Conservation (phyloP, 805 yeast species). For the Wickerhamomyces queroliae region DNA sequence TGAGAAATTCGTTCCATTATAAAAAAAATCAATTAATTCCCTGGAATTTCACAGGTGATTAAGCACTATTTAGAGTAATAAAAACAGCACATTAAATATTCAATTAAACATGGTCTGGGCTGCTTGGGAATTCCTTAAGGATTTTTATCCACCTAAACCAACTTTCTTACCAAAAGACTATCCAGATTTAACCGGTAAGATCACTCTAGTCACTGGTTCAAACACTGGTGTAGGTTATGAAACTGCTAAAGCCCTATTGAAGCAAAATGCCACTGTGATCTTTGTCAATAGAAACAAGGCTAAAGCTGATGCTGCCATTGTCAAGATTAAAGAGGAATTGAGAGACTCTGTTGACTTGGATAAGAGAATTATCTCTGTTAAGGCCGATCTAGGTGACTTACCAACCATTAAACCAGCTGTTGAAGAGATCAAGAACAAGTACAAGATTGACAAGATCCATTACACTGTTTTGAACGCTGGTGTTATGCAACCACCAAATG, state of each 20-base stretch:
- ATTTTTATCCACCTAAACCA: conserved; percentile 18
- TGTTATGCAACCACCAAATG: conserved; percentile 33
- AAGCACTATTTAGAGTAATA: too few species aligned
- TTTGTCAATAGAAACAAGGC: conserved; percentile 29
- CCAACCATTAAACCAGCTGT: conserved; percentile 33
- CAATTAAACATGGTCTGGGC: too few species aligned
- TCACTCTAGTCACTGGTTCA: conserved; percentile 27
- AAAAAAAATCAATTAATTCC: too few species aligned
- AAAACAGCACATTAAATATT: too few species aligned
- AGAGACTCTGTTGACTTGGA: conserved; percentile 15
- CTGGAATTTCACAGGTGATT: too few species aligned
- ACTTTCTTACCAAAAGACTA: conserved; percentile 23
- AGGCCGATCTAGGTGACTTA: conserved; percentile 35
- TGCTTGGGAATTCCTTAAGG: too few species aligned
- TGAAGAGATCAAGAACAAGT: conserved; percentile 18
- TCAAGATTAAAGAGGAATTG: conserved; percentile 19
- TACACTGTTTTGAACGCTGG: conserved; percentile 40
- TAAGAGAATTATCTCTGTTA: conserved; percentile 18
- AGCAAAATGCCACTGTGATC: conserved; percentile 29
- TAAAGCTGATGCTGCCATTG: conserved; percentile 26
- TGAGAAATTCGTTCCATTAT: too few species aligned
- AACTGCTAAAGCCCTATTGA: conserved; percentile 24
- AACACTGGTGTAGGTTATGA: conserved; percentile 30
- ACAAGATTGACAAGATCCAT: conserved; percentile 25
- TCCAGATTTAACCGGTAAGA: conserved; percentile 21